Evolutionary conservation across 441 rosid species (phyloP), one percentile per base, ranked within the genome.

Genomic region (Jatropha multifida): DNA sequence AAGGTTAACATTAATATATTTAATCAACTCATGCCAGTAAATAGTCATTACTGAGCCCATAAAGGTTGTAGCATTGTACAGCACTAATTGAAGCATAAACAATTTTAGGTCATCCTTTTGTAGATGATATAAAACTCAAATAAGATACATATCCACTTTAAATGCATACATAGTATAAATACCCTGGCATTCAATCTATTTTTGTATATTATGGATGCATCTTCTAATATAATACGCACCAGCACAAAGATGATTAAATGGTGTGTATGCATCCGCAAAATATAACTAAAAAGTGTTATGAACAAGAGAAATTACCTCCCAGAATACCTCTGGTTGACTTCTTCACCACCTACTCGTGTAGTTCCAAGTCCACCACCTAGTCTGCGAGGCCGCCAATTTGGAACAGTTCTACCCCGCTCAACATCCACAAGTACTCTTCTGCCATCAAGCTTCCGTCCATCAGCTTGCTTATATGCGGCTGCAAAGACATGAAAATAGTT

Each of bases 321-420:
- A 73, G 86, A 75, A 63, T 79, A 58, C 83, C 76, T 89, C 75
- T 84, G 90, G 72, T 80, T 85, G 75, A 84, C 84, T 66, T 90
- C 97, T 86, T 90, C 98, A 80, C 91, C 92, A 51, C 94, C 90
- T 67, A 90, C 88, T 74, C 98, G 86, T 72, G 91, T 86, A 17
- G 97, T 89, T 81, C 98, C 98, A 82, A 94, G 97, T 74, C 98
- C 98, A 85, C 98, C 98, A 75, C 98, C 98, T 70, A 94, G 89
- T 68, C 98, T 88, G 65, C 98, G 97, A 58, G 98, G 98, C 54
- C 97, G 89, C 98, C 98, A 94, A 84, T 94, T 94, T 49, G 98
- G 98, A 37, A 94, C 98, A 37, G 98, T 94, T 82, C 97, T 86
- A 77, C 98, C 96, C 18, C 97, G 92, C 82, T 94, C 97, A 72